Evolutionary conservation across 495 filamentous ascomycete species (phyloP), one percentile per base, ranked within the genome.

Genomic region (Aspergillus sclerotiicarbonarius): DNA sequence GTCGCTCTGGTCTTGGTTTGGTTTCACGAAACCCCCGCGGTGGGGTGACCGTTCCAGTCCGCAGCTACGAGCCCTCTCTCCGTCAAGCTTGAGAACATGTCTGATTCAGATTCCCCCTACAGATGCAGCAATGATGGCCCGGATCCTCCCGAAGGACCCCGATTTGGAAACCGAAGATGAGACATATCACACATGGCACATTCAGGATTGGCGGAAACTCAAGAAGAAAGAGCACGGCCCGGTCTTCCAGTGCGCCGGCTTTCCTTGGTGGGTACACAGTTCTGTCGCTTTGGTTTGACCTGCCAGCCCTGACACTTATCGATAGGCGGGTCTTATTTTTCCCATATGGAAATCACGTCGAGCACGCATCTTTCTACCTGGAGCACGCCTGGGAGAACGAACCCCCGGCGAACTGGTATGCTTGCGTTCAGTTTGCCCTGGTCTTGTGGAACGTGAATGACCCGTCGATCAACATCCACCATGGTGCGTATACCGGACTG

Each of bases 361-460:
- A 98, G 61, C 86, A 88, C 59, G 89, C 87, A 44, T 98, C 95
- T 3, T 89, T 99, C 68, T 99, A 99, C 74, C 84, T 99, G 29
- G 94, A 99, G 72, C 94, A 98, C 63, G 94, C 90, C 47, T 92
- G 87, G 75, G 84, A 82, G 13, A 83, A 80, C 12, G 82, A 86
- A 51, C 77, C 83, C 0, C 88, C 92, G 15, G 90, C 96, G 39
- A 88, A 91, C 64, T 98, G 91, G 90, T 92, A 92, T 68, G 92
- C 91, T 57, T 99, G 94, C 67, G 92, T 96, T 55, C 94, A 98
- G 65, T 99, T 99, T 71, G 88, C 85, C 19, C 75, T 99, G 56
- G 93, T 97, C 10, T 72, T 99, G 55, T 97, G 90, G 86, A 99
- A 96, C 71, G 86, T 87, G 39, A 90, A 91, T 61, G 90, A 96